Conservation (phyloP, 169 alveolate species). For the Plasmodium cynomolgi region DNA sequence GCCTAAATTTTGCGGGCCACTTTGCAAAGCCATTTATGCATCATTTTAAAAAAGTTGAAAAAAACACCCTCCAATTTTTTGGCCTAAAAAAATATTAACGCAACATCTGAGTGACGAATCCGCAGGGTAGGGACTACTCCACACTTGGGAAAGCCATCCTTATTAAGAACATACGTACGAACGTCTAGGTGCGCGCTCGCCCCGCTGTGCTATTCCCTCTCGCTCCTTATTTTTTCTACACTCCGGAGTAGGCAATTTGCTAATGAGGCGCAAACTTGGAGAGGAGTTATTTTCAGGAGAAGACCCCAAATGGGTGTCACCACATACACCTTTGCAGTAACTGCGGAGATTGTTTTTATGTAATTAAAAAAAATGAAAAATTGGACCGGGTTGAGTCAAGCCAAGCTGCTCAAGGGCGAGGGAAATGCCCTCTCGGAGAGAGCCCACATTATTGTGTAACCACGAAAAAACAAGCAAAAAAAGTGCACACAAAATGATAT, state of each 20-base stretch:
- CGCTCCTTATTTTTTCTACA: background rate
- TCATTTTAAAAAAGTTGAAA: background rate
- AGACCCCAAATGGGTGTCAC: background rate
- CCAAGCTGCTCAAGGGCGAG: background rate
- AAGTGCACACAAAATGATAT: background rate
- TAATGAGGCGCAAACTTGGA: background rate
- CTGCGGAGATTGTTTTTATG: background rate
- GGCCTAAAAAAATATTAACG: background rate
- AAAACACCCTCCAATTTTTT: background rate
- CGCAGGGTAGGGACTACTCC: background rate
- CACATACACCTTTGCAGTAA: background rate
- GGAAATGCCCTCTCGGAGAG: background rate
- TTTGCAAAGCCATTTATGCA: background rate
- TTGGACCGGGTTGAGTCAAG: background rate
- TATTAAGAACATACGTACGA: background rate
- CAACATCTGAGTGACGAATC: background rate
- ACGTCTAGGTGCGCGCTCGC: background rate
- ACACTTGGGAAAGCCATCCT: background rate
- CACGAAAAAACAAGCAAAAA: background rate
- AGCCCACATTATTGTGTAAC: background rate
- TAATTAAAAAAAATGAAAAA: background rate
- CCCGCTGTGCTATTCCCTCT: background rate
- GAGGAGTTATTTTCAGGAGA: background rate
- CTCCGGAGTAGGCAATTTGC: background rate
- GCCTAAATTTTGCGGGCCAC: background rate